phyloP scores from a whole-genome alignment of 2,329 filamentous ascomycete genomes.

The Ophiognomonia clavigignenti-juglandacearum region DNA sequence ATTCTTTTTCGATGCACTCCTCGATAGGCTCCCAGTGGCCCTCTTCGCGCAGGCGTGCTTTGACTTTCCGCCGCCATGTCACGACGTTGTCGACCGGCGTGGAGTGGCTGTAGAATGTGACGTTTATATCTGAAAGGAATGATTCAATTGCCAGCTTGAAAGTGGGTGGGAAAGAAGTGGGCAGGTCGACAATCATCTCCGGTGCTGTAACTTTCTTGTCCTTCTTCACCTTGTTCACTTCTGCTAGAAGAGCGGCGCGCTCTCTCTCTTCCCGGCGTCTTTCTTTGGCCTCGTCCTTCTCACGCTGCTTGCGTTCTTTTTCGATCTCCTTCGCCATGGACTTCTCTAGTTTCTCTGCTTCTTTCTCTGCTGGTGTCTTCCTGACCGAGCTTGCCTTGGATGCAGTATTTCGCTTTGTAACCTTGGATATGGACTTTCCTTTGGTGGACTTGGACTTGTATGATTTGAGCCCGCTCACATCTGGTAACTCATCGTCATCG shows the following conservation, averaged over 20 bases:
- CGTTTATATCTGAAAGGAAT: conserved; percentile 46
- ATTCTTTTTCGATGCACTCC: conserved; percentile 47
- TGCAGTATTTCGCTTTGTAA: background rate
- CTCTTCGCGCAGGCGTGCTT: conserved; percentile 55
- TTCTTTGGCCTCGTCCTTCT: conserved; percentile 56
- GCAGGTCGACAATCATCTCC: conserved; percentile 75
- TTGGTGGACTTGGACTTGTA: conserved; percentile 15
- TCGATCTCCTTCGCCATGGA: conserved; percentile 46
- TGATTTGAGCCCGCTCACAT: conserved; percentile 33
- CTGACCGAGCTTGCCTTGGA: conserved; percentile 15
- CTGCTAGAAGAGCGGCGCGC: conserved; percentile 59
- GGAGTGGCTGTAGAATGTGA: conserved; percentile 40
- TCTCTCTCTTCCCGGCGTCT: conserved; percentile 60
- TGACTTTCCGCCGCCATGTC: conserved; percentile 65
- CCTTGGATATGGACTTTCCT: conserved; percentile 1
- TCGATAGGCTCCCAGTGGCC: conserved; percentile 62
- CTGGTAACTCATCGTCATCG: conserved; percentile 38
- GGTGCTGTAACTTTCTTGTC: conserved; percentile 69
- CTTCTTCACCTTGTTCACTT: conserved; percentile 67
- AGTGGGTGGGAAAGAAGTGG: conserved; percentile 47
- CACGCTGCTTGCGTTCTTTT: conserved; percentile 49
- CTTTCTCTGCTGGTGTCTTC: conserved; percentile 14
- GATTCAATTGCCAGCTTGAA: conserved; percentile 41
- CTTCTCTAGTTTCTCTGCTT: conserved; percentile 33
- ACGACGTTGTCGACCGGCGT: conserved; percentile 49